These are phyloP conservation scores for Epicoccum sorghinum DNA, from an alignment of 2,329 filamentous ascomycete species.

Conservation along the genomic window DNA sequence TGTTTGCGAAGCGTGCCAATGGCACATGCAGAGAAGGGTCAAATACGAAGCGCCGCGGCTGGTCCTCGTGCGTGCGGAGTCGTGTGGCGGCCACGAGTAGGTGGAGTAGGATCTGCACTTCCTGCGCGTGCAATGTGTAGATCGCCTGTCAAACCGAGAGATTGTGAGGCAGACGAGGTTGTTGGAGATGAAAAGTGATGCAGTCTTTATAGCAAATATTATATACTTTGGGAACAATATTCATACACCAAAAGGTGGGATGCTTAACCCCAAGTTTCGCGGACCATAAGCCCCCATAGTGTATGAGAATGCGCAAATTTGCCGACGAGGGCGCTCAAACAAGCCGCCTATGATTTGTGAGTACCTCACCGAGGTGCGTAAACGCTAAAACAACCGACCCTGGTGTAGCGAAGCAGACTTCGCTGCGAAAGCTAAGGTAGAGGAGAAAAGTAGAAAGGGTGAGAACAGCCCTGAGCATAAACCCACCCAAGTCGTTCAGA, in stretches of 20 bases:
- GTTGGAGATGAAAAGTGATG: background rate
- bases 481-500: conserved; percentile 15
- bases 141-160: conserved; percentile 3
- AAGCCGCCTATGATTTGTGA: conserved; percentile 5
- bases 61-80: background rate
- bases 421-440: background rate
- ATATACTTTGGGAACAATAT: conserved; percentile 27
- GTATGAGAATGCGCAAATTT: conserved; percentile 2
- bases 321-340: conserved; percentile 2
- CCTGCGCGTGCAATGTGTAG: background rate
- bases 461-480: conserved; percentile 7
- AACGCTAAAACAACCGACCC: conserved; percentile 14
- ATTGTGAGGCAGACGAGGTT: background rate
- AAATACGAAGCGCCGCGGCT: background rate
- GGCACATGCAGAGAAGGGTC: conserved; percentile 14
- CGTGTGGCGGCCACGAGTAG: background rate
- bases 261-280: conserved; percentile 19
- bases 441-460: conserved; percentile 1
- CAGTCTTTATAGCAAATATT: conserved; percentile 19
- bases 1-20: conserved; percentile 27
- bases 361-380: conserved; percentile 7
- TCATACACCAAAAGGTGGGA: conserved; percentile 18
- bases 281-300: conserved; percentile 6
- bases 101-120: conserved; percentile 5
- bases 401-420: conserved; percentile 1